Evolutionary conservation across 2,329 filamentous ascomycete genomes (phyloP), one percentile per base, ranked within the genome.

Genomic region (Orbilia oligospora): DNA sequence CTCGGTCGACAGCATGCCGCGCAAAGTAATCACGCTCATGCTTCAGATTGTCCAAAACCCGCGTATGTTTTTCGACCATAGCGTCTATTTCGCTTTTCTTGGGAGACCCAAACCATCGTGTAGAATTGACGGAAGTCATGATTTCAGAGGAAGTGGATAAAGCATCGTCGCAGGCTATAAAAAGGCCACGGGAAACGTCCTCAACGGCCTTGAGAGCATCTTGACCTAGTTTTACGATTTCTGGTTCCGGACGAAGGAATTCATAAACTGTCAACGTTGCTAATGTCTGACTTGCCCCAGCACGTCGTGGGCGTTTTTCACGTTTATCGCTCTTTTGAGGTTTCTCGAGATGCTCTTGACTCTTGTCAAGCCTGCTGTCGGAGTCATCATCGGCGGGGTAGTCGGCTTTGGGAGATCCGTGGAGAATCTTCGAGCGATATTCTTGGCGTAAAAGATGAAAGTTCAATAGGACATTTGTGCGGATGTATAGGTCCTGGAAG

Each of bases 1-100:
- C 82, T 0, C 83, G 83, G 12, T 86, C 84, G 0, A 85, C 86
- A 0, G 85, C 85, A 6, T 85, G 82, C 0, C 79, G 82, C 81
- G 61, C 48, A 46, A 79, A 79, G 22, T 65, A 41, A n/a, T 79
- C 76, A 22, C 48, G 69, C 49, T 73, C 76, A 9, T 80, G 80
- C 36, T 83, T 84, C 0, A 86, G 81, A 10, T 83, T 81, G 0
- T 82, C 81, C 0, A 86, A 76, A 80, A 84, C 80, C 14, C 81
- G 80, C 1, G 84, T 64, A 1, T 85, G 76, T 10, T 82, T 82
- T 49, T 83, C 82, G 49, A 85, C 81, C 12, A 83, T 76, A 8
- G 81, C 80, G 16, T 79, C 65, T 3, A 79, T 24, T 30, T 79
- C 55, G 27, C 56, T 33, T 41, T 75, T 75, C 33, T 70, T 71